Evolutionary conservation across 306 rosid genomes (phyloP).

Genomic region (Gastrolobium villosum): DNA sequence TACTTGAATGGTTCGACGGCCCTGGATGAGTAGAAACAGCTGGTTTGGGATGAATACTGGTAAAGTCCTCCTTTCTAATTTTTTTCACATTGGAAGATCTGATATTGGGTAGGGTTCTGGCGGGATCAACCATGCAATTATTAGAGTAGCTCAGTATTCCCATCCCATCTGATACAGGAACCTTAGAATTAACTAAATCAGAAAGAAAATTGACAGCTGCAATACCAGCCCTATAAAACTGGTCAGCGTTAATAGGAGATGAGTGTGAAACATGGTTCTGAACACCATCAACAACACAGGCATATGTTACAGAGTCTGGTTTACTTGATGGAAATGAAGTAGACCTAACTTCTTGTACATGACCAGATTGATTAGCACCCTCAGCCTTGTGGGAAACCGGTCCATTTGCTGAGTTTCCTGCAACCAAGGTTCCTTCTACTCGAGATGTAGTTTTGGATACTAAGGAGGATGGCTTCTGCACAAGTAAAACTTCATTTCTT

Average conservation of each 20-base stretch:
- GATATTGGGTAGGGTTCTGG: constrained; percentile 58
- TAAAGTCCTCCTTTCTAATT: constrained; percentile 67
- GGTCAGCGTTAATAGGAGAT: constrained; percentile 63
- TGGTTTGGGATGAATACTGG: constrained; percentile 66
- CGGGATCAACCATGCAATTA: constrained; percentile 76
- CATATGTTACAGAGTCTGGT: constrained; percentile 64
- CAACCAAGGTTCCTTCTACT: constrained; percentile 58
- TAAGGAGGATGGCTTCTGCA: constrained; percentile 62
- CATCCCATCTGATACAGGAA: constrained; percentile 74
- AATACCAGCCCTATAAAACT: constrained; percentile 80
- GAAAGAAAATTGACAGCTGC: constrained; percentile 84
- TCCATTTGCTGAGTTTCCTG: constrained; percentile 57
- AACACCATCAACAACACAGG: constrained; percentile 54
- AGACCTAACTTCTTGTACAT: constrained; percentile 51
- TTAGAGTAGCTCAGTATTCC: constrained; percentile 64
- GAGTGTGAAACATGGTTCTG: constrained; percentile 51
- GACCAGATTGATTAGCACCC: constrained; percentile 51
- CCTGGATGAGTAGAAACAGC: constrained; percentile 54
- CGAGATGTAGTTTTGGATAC: constrained; percentile 57
- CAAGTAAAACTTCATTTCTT: constrained; percentile 58
- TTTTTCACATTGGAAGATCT: constrained; percentile 72
- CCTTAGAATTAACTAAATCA: constrained; percentile 69
- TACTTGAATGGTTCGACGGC: constrained; percentile 57
- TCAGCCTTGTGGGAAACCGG: constrained; percentile 54
- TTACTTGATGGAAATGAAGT: constrained; percentile 54